phyloP scores from a whole-genome alignment of 495 filamentous ascomycete genomes.

The Lasiosphaeris hirsuta region DNA sequence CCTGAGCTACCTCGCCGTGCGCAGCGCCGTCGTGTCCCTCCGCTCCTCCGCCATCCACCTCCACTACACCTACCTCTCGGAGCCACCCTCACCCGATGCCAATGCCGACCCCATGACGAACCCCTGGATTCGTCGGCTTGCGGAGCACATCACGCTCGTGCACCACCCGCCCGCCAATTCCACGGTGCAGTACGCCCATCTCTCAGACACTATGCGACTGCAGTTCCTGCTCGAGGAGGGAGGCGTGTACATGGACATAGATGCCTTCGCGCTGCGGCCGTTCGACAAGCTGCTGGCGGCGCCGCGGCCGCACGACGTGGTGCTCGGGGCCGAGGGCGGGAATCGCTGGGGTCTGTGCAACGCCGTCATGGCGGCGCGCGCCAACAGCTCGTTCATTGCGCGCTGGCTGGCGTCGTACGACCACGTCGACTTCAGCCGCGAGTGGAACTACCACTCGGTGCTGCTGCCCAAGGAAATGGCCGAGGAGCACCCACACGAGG shows the following conservation, averaged over 20 bases:
- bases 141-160: conserved; percentile 39
- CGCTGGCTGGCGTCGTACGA: conserved; percentile 44
- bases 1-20: conserved; percentile 44
- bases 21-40: conserved; percentile 42
- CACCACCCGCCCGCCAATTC: conserved; percentile 38
- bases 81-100: conserved; percentile 34
- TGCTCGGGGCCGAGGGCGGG: conserved; percentile 46
- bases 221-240: conserved; percentile 40
- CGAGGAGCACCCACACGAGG: conserved; percentile 32
- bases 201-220: conserved; percentile 45
- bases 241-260: conserved; percentile 46
- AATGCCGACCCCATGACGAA: conserved; percentile 38
- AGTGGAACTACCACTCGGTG: conserved; percentile 49
- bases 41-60: conserved; percentile 40
- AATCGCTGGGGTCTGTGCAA: conserved; percentile 47
- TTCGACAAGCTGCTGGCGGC: conserved; percentile 30
- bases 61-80: conserved; percentile 44
- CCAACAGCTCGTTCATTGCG: conserved; percentile 38
- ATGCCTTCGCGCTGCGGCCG: conserved; percentile 41
- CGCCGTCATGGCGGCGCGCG: conserved; percentile 43
- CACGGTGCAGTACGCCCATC: conserved; percentile 39
- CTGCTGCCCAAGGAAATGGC: conserved; percentile 42
- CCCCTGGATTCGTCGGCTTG: conserved; percentile 39
- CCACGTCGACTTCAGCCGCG: conserved; percentile 32
- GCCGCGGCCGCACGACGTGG: conserved; percentile 39